Evolutionary conservation across 192 early-diverging fungal species (phyloP).

Genomic region (Chytriomyces hyalinus): DNA sequence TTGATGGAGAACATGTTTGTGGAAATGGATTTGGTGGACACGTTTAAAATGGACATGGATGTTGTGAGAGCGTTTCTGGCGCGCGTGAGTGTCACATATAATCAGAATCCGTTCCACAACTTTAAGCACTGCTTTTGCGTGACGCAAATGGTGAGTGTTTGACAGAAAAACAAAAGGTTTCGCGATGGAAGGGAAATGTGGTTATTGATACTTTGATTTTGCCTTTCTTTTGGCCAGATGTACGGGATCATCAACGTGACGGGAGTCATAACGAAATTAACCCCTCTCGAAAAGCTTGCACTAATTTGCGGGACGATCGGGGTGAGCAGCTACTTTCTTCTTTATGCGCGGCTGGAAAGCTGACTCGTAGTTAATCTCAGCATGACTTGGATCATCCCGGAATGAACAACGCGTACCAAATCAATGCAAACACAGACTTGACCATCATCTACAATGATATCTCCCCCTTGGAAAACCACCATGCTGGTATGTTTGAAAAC

Average conservation of each 20-base stretch:
- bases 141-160: slow-evolving; percentile 47
- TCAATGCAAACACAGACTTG: slow-evolving; percentile 56
- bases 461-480: slow-evolving; percentile 58
- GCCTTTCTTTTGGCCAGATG: slow-evolving; percentile 38
- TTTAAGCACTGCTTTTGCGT: slow-evolving; percentile 59
- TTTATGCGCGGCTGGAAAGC: background rate
- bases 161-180: background rate
- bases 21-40: slow-evolving; percentile 41
- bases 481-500: slow-evolving; percentile 38
- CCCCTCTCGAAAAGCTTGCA: slow-evolving; percentile 44
- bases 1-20: slow-evolving; percentile 52
- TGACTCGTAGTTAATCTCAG: background rate
- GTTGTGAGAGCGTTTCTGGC: slow-evolving; percentile 40
- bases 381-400: slow-evolving; percentile 51
- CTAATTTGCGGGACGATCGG: slow-evolving; percentile 47
- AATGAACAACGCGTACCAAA: slow-evolving; percentile 60
- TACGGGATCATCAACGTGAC: slow-evolving; percentile 49
- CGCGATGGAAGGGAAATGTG: background rate
- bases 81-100: slow-evolving; percentile 36
- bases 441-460: slow-evolving; percentile 60
- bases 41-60: slow-evolving; percentile 40
- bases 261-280: slow-evolving; percentile 42
- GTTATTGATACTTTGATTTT: background rate
- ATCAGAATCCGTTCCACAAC: slow-evolving; percentile 56
- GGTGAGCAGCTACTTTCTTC: slow-evolving; percentile 22